phyloP scores from a whole-genome alignment of 208 protist species.

The Wallacemonas sp. region DNA sequence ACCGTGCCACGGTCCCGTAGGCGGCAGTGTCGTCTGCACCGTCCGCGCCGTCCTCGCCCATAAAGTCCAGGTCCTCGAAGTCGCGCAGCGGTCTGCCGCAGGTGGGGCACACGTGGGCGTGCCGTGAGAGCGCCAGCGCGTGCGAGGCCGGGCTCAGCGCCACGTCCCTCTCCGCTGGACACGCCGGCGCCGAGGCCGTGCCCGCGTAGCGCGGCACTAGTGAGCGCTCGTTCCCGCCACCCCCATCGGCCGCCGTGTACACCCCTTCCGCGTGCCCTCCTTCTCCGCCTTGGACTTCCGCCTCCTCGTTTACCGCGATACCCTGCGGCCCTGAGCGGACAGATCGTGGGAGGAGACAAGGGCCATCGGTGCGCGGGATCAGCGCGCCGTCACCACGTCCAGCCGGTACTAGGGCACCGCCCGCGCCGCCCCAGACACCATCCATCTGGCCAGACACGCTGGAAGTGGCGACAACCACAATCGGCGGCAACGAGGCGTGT shows the following conservation, averaged over 20 bases:
- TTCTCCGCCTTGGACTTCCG: not conserved
- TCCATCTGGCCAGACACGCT: not conserved
- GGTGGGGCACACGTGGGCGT: constrained; percentile 31
- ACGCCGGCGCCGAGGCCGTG: not conserved
- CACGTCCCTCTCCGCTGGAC: not conserved
- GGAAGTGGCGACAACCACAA: constrained; percentile 5
- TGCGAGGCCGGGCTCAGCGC: not conserved
- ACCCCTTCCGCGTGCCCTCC: not conserved
- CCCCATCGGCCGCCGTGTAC: not conserved
- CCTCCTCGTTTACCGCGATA: too few relatives aligned
- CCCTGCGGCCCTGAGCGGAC: too few relatives aligned
- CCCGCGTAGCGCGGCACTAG: not conserved
- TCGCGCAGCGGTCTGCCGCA: constrained; percentile 28
- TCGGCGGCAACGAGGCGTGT: not conserved
- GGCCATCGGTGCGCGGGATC: not conserved
- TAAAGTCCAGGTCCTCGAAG: not conserved
- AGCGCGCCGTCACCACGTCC: not conserved
- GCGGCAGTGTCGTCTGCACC: not conserved
- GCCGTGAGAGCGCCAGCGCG: not conserved
- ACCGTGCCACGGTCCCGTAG: too few relatives aligned
- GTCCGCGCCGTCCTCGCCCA: not conserved
- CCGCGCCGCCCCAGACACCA: too few relatives aligned
- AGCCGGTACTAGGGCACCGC: not conserved
- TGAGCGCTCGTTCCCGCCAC: not conserved
- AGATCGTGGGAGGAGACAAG: too few relatives aligned